Conservation (phyloP, 108 stramenopile genomes). For the Licmophora abbreviata region DNA sequence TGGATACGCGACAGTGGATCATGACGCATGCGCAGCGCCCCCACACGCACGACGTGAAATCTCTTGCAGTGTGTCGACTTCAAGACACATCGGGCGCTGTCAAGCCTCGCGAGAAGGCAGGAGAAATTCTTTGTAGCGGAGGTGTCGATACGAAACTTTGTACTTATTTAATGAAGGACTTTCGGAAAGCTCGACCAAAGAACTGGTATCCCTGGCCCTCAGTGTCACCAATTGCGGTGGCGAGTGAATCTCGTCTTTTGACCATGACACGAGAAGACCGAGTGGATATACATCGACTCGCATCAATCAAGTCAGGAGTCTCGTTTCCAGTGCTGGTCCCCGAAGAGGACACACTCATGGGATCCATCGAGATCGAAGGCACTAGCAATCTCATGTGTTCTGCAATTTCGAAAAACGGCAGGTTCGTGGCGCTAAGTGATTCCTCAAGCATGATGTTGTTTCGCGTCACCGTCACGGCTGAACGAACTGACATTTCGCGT, state of each 20-base stretch:
- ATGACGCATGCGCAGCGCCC: conserved; percentile 75
- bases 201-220: conserved; percentile 70
- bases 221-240: conserved; percentile 40
- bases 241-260: conserved; percentile 37
- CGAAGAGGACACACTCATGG: conserved; percentile 48
- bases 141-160: conserved; percentile 89
- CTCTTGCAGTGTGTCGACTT: conserved; percentile 53
- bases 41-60: conserved; percentile 90
- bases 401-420: conserved; percentile 44
- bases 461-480: conserved; percentile 28
- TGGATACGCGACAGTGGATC: conserved; percentile 52
- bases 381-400: conserved; percentile 43
- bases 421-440: conserved; percentile 44
- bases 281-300: conserved; percentile 54
- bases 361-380: conserved; percentile 45
- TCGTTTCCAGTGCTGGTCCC: conserved; percentile 21
- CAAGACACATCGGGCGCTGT: neutral
- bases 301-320: neutral
- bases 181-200: conserved; percentile 52
- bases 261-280: conserved; percentile 40
- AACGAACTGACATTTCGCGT: conserved; percentile 25
- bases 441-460: conserved; percentile 36
- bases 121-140: conserved; percentile 73
- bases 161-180: conserved; percentile 57
- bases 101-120: conserved; percentile 6